Conservation (phyloP, 495 filamentous ascomycete genomes). For the Collariella sp. region DNA sequence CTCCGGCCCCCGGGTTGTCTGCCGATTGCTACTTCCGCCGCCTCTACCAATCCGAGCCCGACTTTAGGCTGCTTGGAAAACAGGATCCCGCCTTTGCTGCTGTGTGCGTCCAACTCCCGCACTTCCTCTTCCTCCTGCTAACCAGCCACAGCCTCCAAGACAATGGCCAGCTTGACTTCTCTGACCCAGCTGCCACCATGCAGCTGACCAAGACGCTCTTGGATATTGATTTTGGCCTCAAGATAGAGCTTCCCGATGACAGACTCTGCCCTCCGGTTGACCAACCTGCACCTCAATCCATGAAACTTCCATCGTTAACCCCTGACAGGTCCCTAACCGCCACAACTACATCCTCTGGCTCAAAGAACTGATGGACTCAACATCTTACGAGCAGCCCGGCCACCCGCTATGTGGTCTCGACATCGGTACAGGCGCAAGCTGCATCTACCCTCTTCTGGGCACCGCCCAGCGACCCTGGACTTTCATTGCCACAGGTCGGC, state of each 20-base stretch:
- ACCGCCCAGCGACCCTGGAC: conserved; percentile 62
- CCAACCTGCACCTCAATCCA: neutral
- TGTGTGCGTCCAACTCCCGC: conserved; percentile 6
- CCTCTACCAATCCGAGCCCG: conserved; percentile 27
- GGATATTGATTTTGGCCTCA: conserved; percentile 62
- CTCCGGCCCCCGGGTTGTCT: neutral
- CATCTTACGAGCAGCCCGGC: conserved; percentile 44
- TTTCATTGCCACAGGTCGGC: conserved; percentile 60
- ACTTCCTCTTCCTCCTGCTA: neutral
- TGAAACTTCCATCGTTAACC: neutral
- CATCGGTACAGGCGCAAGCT: conserved; percentile 83
- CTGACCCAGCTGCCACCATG: conserved; percentile 65
- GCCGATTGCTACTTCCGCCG: conserved; percentile 30
- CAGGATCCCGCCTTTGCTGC: conserved; percentile 26
- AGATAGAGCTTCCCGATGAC: conserved; percentile 62
- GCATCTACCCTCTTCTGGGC: conserved; percentile 85
- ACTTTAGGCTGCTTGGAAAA: conserved; percentile 30
- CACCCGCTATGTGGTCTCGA: conserved; percentile 66
- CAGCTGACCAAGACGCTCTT: conserved; percentile 77
- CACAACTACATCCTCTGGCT: conserved; percentile 91
- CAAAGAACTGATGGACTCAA: conserved; percentile 74
- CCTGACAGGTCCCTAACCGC: conserved; percentile 58
- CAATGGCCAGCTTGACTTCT: conserved; percentile 71
- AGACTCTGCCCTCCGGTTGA: conserved; percentile 84
- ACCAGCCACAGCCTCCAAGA: conserved; percentile 38